A percentile compares a stretch with the other conserved stretches of the same genome.
Evolutionary conservation across 2,329 filamentous ascomycete species (phyloP).

Genomic region (Aspergillus costaricaensis): DNA sequence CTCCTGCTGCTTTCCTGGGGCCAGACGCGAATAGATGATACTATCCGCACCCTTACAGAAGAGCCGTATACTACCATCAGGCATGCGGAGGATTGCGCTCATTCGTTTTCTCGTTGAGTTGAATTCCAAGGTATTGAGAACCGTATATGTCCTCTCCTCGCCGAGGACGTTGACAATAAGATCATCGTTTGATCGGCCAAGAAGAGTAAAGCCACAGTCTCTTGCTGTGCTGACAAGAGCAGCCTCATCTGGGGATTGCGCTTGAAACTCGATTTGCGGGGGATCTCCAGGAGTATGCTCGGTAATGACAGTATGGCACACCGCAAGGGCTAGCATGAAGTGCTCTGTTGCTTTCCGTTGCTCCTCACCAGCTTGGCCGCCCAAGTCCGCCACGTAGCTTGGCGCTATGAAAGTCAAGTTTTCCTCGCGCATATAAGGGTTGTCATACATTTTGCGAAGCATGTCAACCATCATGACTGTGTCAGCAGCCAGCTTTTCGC

Average conservation of each 20-base stretch:
- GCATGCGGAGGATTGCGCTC: constrained; percentile 96
- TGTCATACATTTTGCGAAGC: constrained; percentile 77
- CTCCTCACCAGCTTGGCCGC: constrained; percentile 71
- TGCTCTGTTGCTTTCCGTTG: constrained; percentile 78
- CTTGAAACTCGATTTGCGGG: constrained; percentile 91
- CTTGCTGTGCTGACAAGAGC: constrained; percentile 91
- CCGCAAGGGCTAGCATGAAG: constrained; percentile 91
- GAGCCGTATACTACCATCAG: constrained; percentile 81
- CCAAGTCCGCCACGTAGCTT: constrained; percentile 81
- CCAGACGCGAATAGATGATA: constrained; percentile 90
- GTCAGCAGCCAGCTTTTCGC: constrained; percentile 75
- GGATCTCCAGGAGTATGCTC: constrained; percentile 87
- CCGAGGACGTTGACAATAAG: constrained; percentile 86
- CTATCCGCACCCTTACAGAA: constrained; percentile 98
- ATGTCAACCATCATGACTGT: constrained; percentile 70
- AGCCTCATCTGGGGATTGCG: constrained; percentile 94
- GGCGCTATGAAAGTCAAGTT: constrained; percentile 90
- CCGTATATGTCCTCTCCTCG: constrained; percentile 77
- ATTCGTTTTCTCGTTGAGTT: constrained; percentile 96
- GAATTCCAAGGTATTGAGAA: constrained; percentile 95
- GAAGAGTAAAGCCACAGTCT: constrained; percentile 91
- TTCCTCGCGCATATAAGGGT: constrained; percentile 87
- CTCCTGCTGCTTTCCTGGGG: constrained; percentile 80
- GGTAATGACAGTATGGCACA: constrained; percentile 96
- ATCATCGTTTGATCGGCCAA: constrained; percentile 76